Conservation (phyloP, 1,284 basidiomycete species). For the Ustilago xerochloae region DNA sequence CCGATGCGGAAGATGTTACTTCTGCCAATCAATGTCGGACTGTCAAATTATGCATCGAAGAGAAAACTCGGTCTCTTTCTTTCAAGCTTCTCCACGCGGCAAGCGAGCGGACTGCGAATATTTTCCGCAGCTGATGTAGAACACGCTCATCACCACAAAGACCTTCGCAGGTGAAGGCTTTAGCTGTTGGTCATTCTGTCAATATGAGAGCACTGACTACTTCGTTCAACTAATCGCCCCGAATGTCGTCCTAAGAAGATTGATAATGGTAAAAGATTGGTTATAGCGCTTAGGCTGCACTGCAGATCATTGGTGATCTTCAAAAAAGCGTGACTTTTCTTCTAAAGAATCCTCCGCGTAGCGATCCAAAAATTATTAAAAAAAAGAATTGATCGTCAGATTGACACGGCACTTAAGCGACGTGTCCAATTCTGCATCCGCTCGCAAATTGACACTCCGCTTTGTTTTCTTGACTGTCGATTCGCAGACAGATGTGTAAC, state of each 20-base stretch:
- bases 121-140: background rate
- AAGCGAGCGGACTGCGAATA: constrained; percentile 11
- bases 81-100: background rate
- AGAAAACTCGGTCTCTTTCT: constrained; percentile 4
- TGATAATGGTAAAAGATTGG: too few relatives aligned
- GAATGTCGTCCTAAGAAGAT: too few relatives aligned
- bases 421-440: constrained; percentile 26
- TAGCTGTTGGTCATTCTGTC: too few relatives aligned
- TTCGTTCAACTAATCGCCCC: too few relatives aligned
- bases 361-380: background rate
- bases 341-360: background rate
- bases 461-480: constrained; percentile 2
- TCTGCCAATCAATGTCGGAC: constrained; percentile 22
- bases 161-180: background rate
- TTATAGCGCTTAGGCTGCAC: background rate
- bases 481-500: too few relatives aligned
- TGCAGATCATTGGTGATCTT: constrained; percentile 2
- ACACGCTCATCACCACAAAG: too few relatives aligned
- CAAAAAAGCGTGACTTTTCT: background rate
- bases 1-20: constrained; percentile 42
- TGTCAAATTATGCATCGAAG: constrained; percentile 30
- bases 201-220: too few relatives aligned
- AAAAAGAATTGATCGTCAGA: background rate
- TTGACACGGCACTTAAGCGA: constrained; percentile 1
- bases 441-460: constrained; percentile 11